Evolutionary conservation across 345 rosid species (phyloP).

Genomic region (Microcos paniculata): DNA sequence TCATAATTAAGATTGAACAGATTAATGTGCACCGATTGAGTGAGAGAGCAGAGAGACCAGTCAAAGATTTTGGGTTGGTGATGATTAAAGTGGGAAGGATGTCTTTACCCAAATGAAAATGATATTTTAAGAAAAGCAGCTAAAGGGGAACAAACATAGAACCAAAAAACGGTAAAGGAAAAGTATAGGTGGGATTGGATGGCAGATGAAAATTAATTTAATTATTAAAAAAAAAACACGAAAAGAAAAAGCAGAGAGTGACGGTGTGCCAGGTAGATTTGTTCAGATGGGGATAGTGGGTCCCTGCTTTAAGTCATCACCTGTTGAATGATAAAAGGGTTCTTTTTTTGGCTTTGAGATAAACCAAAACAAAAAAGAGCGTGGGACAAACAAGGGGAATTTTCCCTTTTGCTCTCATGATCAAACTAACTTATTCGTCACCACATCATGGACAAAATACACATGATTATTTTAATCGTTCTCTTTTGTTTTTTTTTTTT

Average conservation of each 20-base stretch:
- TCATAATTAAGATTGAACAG: too few species aligned
- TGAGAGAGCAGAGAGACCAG: constrained; percentile 18
- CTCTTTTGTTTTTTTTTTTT: too few species aligned
- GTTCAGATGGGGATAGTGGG: constrained; percentile 19
- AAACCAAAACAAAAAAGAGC: neutral
- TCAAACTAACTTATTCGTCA: neutral
- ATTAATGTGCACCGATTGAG: neutral
- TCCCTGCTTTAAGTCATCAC: constrained; percentile 20
- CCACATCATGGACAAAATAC: neutral
- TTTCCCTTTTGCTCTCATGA: neutral
- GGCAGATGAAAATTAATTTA: neutral
- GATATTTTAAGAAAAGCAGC: constrained; percentile 46
- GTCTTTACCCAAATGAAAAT: constrained; percentile 41
- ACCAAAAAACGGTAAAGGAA: constrained; percentile 30
- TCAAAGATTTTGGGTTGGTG: constrained; percentile 39
- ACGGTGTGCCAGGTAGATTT: constrained; percentile 45
- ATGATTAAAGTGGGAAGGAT: constrained; percentile 32
- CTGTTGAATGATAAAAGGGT: constrained; percentile 44
- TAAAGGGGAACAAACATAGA: constrained; percentile 24
- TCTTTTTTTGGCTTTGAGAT: constrained; percentile 22
- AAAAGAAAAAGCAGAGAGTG: constrained; percentile 24
- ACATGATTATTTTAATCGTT: too few species aligned
- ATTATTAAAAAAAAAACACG: neutral
- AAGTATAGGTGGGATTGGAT: constrained; percentile 18
- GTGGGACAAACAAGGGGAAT: neutral